phyloP scores from a whole-genome alignment of 176 grass and related monocot genomes.

The Calamus simplicifolius region DNA sequence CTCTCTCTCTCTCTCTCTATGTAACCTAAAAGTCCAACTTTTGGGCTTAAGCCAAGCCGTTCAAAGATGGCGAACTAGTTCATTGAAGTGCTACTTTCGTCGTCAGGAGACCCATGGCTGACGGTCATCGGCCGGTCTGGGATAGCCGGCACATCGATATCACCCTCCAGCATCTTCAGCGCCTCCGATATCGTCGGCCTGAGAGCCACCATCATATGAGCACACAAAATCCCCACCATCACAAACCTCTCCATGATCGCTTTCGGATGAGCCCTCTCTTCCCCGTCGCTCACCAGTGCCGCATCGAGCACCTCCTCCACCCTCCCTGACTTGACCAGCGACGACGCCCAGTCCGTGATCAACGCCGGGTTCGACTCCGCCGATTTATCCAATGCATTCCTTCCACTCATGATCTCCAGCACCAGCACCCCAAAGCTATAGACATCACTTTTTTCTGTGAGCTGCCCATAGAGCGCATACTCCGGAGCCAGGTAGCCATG shows the following conservation, averaged over 20 bases:
- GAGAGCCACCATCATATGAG: slow-evolving; percentile 77
- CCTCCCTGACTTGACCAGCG: slow-evolving; percentile 43
- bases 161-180: slow-evolving; percentile 81
- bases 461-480: slow-evolving; percentile 92
- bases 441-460: slow-evolving; percentile 89
- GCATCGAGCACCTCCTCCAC: slow-evolving; percentile 40
- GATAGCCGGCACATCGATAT: slow-evolving; percentile 60
- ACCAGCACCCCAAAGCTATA: slow-evolving; percentile 92
- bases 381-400: slow-evolving; percentile 60
- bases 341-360: slow-evolving; percentile 86
- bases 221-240: slow-evolving; percentile 66
- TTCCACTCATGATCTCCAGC: slow-evolving; percentile 69
- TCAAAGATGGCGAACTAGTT: slow-evolving; percentile 38
- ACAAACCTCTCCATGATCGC: slow-evolving; percentile 82
- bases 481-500: slow-evolving; percentile 93
- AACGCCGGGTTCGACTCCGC: slow-evolving; percentile 60
- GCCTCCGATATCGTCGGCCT: slow-evolving; percentile 75
- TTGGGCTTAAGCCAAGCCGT: background rate
- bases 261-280: slow-evolving; percentile 3
- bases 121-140: slow-evolving; percentile 56
- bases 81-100: slow-evolving; percentile 39
- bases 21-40: no score
- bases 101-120: slow-evolving; percentile 36
- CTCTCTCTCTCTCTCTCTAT: no score
- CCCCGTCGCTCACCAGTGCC: slow-evolving; percentile 14